phyloP scores from a whole-genome alignment of 2,329 filamentous ascomycete genomes.

The Rhytidhysteron rufulum region DNA sequence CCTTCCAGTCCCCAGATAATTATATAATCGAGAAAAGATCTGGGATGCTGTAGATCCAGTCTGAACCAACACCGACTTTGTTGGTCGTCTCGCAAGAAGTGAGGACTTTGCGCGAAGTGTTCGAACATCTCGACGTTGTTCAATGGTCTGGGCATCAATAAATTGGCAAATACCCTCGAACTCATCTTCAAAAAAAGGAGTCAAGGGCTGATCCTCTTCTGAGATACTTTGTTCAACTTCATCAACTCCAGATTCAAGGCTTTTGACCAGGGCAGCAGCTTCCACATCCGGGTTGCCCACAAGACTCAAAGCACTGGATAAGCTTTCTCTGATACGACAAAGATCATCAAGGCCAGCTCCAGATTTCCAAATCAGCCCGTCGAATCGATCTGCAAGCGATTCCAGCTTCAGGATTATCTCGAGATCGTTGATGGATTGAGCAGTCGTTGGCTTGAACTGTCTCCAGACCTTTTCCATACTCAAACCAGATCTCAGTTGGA shows the following conservation, averaged over 20 bases:
- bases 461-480: conserved; percentile 80
- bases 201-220: conserved; percentile 20
- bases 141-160: conserved; percentile 15
- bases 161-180: conserved; percentile 37
- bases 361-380: conserved; percentile 36
- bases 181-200: conserved; percentile 33
- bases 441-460: conserved; percentile 59
- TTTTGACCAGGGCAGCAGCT: conserved; percentile 23
- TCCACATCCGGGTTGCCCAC: conserved; percentile 26
- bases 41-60: conserved; percentile 11
- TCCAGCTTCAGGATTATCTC: conserved; percentile 41
- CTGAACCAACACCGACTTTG: conserved; percentile 16
- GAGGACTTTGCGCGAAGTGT: conserved; percentile 22
- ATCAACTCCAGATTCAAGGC: conserved; percentile 22
- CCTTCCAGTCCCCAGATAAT: conserved; percentile 22
- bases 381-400: conserved; percentile 44
- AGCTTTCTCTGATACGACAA: conserved; percentile 30
- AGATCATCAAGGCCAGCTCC: conserved; percentile 29
- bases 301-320: conserved; percentile 30
- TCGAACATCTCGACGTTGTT: conserved; percentile 10
- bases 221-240: conserved; percentile 27
- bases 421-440: conserved; percentile 37
- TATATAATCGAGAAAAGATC: conserved; percentile 19
- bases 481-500: conserved; percentile 69
- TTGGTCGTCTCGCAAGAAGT: conserved; percentile 34